Base-by-base conservation (phyloP, 257 asterid species). In the Solanum virginianum region DNA sequence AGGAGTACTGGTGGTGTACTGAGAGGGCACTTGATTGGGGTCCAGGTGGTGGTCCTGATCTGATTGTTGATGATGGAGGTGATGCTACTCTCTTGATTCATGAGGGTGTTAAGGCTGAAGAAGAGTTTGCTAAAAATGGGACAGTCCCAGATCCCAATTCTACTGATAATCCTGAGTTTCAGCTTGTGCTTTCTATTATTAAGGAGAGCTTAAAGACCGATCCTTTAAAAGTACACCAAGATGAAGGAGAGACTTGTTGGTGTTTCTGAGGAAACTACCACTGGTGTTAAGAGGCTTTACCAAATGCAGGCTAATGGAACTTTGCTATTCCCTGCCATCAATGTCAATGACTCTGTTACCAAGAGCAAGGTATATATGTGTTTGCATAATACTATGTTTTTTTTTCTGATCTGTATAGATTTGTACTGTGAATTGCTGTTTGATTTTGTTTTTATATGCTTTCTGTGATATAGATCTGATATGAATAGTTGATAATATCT, bases 1-100 rank as follows among this genome's bases (percentile, higher is more conserved):
- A 75, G 89, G 98, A 95, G 85, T 95, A 95, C 91, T 95, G 98
- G 98, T 95, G 98, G 98, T 95, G 98, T 82, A 95, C 98, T 0
- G 98, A 95, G 88, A 84, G 98, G 54, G 93, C 98, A 12, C 93
- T 94, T 9, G 98, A 95, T 11, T 95, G 98, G 98, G 98, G 98
- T 4, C 92, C 95, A 43, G 94, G 66, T 41, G 97, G 98, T 16
- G 98, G 98, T 0, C 98, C 98, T 0, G 97, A 95, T 83, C 81
- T 95, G 84, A 94, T 95, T 16, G 98, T 95, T 2, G 98, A 95
- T 53, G 98, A 93, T 87, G 98, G 98, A 4, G 98, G 98, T 3
- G 98, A 95, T 81, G 93, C 96, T 0, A 95, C 98, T 0, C 80
- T 95, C 77, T 69, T 95, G 89, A 94, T 95, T 87, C 98, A 95